These are phyloP conservation scores for Hypoxylon rubiginosum DNA, from an alignment of 2,329 filamentous ascomycete genomes.

Conservation along the genomic window DNA sequence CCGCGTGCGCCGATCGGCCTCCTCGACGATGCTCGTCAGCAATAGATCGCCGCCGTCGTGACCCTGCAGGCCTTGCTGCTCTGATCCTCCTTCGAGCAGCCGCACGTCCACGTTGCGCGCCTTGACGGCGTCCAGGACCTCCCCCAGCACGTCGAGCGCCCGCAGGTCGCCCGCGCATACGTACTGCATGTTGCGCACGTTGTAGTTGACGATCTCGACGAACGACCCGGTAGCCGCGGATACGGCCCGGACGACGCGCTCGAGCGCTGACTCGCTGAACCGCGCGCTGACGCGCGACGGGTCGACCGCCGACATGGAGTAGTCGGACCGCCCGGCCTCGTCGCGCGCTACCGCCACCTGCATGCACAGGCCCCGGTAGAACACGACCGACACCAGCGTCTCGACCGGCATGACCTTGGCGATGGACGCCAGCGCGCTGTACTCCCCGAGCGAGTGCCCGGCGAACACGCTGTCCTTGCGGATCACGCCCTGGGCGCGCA, in stretches of 20 bases:
- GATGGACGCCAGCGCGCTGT: constrained; percentile 47
- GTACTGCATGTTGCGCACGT: constrained; percentile 52
- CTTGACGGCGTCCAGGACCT: constrained; percentile 79
- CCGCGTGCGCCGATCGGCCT: constrained; percentile 22
- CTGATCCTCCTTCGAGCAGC: constrained; percentile 11
- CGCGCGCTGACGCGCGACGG: constrained; percentile 42
- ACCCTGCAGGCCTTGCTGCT: constrained; percentile 8
- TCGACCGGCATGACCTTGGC: constrained; percentile 49
- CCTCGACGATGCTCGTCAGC: constrained; percentile 16
- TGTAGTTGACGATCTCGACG: constrained; percentile 54
- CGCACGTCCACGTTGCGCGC: constrained; percentile 53
- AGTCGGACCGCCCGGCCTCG: constrained; percentile 43
- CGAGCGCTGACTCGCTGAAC: constrained; percentile 46
- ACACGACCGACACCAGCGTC: constrained; percentile 46
- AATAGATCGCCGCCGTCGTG: constrained; percentile 10
- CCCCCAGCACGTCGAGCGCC: constrained; percentile 51
- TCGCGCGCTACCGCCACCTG: constrained; percentile 51
- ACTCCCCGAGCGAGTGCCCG: constrained; percentile 54
- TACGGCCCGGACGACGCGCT: constrained; percentile 45
- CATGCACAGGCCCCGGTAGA: constrained; percentile 54
- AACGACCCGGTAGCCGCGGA: constrained; percentile 41
- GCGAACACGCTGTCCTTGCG: constrained; percentile 44
- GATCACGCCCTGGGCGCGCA: constrained; percentile 49
- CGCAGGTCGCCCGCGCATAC: constrained; percentile 56
- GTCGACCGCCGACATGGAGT: constrained; percentile 51